Evolutionary conservation across 306 rosid species (phyloP).

Genomic region (Corylus avellana): DNA sequence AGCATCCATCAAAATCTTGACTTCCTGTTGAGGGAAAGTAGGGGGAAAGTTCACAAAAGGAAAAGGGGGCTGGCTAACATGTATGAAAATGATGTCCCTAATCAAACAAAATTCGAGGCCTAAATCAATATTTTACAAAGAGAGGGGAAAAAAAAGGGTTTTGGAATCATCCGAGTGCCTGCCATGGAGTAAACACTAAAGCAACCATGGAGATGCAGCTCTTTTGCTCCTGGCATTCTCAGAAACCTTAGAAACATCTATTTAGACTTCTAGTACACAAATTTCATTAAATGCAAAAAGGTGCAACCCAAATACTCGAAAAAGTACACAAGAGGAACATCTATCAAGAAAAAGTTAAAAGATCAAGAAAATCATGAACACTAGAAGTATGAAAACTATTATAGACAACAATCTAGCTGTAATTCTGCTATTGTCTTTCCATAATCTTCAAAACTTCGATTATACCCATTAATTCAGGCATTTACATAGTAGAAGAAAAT

Average conservation of each 20-base stretch:
- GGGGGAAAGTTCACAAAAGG: neutral
- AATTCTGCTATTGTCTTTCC: no score
- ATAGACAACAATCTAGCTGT: no score
- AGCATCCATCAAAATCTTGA: neutral
- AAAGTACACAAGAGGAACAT: no score
- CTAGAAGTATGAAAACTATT: no score
- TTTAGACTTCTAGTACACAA: neutral
- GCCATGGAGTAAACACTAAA: neutral
- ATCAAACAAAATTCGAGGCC: no score
- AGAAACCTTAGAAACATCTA: neutral
- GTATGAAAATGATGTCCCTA: no score
- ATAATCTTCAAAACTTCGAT: no score
- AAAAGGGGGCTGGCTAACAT: neutral
- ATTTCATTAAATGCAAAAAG: no score
- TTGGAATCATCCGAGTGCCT: neutral
- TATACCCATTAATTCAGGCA: neutral
- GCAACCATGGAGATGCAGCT: neutral
- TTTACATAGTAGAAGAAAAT: neutral
- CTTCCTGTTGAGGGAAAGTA: neutral
- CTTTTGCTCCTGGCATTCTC: neutral
- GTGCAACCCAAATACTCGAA: no score
- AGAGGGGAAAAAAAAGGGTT: neutral
- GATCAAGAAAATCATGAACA: no score
- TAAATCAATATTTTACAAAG: no score
- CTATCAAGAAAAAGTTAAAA: no score